Base-by-base conservation (phyloP, 1,284 basidiomycete genomes). In the Cryptococcus sp. region DNA sequence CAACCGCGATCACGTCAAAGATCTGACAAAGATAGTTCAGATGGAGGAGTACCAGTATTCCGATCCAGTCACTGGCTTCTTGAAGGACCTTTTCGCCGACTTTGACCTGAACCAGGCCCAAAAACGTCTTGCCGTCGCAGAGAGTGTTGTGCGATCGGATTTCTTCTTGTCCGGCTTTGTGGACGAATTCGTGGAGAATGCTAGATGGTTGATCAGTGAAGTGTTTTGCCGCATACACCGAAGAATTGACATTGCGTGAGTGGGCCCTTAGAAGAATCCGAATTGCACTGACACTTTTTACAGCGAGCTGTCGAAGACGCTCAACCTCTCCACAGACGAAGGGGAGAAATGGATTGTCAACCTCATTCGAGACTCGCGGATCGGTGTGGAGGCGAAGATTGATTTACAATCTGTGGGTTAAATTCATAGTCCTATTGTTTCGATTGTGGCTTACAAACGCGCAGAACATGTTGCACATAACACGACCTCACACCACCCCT, bases 311-410 rank as follows among this genome's bases (percentile, higher is more conserved):
- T 95, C 93, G 17, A 88, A 91, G 72, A 87, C 94, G 15, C 84
- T 99, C 40, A 97, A 97, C 79, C 84, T 98, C 55, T 88, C 89
- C 23, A 85, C 84, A 55, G 93, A 93, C 68, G 95, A 98, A 72
- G 96, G 95, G 57, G 95, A 98, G 77, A 96, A 96, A 78, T 99
- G 95, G 95, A 95, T 99, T 66, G 95, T 97, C 70, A 97, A 96
- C 82, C 87, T 98, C 59, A 95, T 98, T 70, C 86, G 93, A 51
- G 96, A 98, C 79, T 96, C 94, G 25, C 86, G 92, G 56, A 92
- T 96, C 85, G 93, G 90, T 22, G 88, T 90, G 3, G 91, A 99
- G 71, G 93, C 93, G 57, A 97, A 96, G 82, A 97, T 98, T 67
- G 94, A 98, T 79, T 84, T 97, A 50, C 92, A 95, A 80, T 92